Evolutionary conservation across 2,329 filamentous ascomycete genomes (phyloP).

Genomic region (Cladosporium sp.): DNA sequence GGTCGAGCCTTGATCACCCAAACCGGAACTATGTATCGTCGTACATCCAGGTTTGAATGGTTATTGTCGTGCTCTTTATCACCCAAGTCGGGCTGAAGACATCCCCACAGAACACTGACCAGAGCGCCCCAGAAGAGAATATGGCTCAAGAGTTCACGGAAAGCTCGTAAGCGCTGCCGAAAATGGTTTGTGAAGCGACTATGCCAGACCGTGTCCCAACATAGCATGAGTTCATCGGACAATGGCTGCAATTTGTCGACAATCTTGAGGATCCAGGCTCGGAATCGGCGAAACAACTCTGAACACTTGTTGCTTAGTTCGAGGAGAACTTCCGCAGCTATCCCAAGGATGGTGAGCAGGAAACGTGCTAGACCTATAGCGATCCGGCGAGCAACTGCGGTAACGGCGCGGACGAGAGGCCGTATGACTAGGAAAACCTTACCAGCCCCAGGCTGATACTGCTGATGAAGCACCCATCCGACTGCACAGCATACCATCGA

Average conservation of each 20-base stretch:
- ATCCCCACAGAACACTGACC: not conserved
- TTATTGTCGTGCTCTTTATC: not conserved
- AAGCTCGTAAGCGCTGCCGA: not conserved
- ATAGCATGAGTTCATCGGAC: no score
- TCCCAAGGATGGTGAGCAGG: not conserved
- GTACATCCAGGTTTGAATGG: not conserved
- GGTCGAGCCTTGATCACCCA: constrained; percentile 5
- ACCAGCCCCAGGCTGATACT: not conserved
- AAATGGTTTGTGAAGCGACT: not conserved
- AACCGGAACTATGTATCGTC: not conserved
- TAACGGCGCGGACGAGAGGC: not conserved
- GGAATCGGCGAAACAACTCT: not conserved
- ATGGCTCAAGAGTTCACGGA: not conserved
- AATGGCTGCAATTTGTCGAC: no score
- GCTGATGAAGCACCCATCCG: not conserved
- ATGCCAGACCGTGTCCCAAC: not conserved
- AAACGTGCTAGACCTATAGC: not conserved
- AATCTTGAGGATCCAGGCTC: not conserved
- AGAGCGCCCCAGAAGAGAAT: not conserved
- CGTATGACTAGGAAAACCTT: not conserved
- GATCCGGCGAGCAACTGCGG: not conserved
- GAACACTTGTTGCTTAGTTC: not conserved
- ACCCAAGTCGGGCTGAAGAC: not conserved
- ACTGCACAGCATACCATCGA: not conserved
- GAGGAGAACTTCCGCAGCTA: not conserved